Evolutionary conservation across 257 asterid species (phyloP).

Genomic region (Coffea canephora): DNA sequence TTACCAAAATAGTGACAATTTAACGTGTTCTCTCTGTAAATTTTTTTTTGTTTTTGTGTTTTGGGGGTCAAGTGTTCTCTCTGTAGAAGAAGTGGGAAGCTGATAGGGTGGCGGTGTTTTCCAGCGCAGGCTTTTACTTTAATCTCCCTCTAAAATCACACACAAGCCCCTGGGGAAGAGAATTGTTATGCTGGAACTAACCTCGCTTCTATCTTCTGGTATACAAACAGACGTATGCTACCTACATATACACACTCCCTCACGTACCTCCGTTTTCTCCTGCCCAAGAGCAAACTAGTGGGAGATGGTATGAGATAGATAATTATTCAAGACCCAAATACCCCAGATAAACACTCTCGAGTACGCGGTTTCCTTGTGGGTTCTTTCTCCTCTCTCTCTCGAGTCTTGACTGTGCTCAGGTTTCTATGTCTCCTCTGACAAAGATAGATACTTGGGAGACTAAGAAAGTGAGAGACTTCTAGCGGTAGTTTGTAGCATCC

Average conservation of each 20-base stretch:
- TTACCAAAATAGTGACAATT: conserved; percentile 1
- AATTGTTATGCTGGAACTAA: not conserved
- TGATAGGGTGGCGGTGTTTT: conserved; percentile 18
- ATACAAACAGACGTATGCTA: too few species aligned
- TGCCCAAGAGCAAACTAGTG: too few species aligned
- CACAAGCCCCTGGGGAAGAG: not conserved
- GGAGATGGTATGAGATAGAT: not conserved
- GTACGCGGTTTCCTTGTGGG: conserved; percentile 11
- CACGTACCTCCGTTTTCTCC: not conserved
- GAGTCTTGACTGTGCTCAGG: not conserved
- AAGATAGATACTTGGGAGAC: conserved; percentile 10
- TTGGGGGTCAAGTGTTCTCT: not conserved
- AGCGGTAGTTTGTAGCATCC: conserved; percentile 7
- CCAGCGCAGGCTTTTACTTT: conserved; percentile 51
- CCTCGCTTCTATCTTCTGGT: not conserved
- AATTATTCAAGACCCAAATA: not conserved
- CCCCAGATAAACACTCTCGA: not conserved
- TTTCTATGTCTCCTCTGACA: conserved; percentile 11
- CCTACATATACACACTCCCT: not conserved
- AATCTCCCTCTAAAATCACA: not conserved
- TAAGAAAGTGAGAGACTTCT: conserved; percentile 10
- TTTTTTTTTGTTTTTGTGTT: too few species aligned
- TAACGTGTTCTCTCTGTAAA: not conserved
- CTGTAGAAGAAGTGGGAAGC: not conserved
- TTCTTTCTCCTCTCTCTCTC: conserved; percentile 21